Evolutionary conservation across 1,139 yeast species (phyloP).

Genomic region (Debaryomyces robertsiae): DNA sequence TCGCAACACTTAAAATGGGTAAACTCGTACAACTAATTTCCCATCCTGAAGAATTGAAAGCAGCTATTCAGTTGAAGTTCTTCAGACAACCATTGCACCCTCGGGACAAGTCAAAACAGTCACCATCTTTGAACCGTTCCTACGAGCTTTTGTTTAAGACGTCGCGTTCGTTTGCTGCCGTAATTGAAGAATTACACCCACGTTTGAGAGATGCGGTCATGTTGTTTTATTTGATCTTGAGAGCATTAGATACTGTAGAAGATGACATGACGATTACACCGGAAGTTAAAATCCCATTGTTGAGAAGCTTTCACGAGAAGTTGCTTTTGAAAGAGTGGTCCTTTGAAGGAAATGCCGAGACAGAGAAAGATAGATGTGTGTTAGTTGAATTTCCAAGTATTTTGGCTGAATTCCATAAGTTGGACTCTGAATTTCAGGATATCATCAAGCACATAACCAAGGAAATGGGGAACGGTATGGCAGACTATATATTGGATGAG

Average conservation of each 20-base stretch:
- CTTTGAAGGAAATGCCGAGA: constrained; percentile 70
- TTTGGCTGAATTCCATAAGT: constrained; percentile 67
- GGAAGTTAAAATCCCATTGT: constrained; percentile 68
- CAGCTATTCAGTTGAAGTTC: constrained; percentile 62
- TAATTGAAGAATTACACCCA: constrained; percentile 87
- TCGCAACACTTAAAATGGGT: constrained; percentile 48
- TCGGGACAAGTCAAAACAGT: constrained; percentile 39
- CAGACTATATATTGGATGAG: constrained; percentile 82
- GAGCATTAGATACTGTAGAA: constrained; percentile 95
- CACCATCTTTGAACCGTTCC: constrained; percentile 60
- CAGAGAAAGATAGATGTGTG: constrained; percentile 80
- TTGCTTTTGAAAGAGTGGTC: constrained; percentile 74
- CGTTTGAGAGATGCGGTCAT: constrained; percentile 79
- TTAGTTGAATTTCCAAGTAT: constrained; percentile 74
- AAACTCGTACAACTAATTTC: constrained; percentile 60
- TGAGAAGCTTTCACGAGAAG: constrained; percentile 67
- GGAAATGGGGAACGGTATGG: constrained; percentile 98
- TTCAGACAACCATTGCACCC: constrained; percentile 62
- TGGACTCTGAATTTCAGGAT: constrained; percentile 76
- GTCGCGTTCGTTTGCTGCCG: constrained; percentile 91
- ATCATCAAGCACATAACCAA: constrained; percentile 75
- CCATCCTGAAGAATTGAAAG: constrained; percentile 74
- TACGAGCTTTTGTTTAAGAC: constrained; percentile 68
- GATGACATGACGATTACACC: constrained; percentile 91
- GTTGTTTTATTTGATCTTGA: constrained; percentile 80